A percentile compares a stretch with the other conserved stretches of the same genome.
phyloP scores from a whole-genome alignment of 768 basidiomycete genomes.

The Hypholoma sublateritium region DNA sequence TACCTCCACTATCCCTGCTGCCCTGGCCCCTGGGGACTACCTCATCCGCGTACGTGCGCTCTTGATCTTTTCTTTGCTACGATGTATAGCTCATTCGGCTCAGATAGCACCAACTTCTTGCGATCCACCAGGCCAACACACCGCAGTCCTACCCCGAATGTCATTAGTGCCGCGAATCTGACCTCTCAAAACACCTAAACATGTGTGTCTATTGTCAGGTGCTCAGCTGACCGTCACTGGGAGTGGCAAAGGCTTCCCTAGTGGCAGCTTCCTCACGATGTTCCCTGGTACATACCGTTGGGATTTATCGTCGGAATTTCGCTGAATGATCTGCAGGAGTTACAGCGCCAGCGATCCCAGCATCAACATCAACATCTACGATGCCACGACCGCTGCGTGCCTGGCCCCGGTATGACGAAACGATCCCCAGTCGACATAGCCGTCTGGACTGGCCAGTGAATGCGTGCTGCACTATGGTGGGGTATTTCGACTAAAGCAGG shows the following conservation, averaged over 20 bases:
- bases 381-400: conserved; percentile 29
- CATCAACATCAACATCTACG: conserved; percentile 38
- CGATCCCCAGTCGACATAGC: neutral
- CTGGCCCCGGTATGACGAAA: conserved; percentile 29
- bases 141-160: conserved; percentile 42
- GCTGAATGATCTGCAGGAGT: conserved; percentile 11
- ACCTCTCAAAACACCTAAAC: too few species aligned
- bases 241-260: conserved; percentile 31
- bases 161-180: conserved; percentile 1
- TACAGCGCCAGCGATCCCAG: conserved; percentile 34
- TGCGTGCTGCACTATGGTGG: neutral
- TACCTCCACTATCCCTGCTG: conserved; percentile 32
- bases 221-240: conserved; percentile 38
- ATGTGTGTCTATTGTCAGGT: conserved; percentile 5
- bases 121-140: conserved; percentile 37
- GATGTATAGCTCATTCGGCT: neutral
- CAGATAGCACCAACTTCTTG: conserved; percentile 33
- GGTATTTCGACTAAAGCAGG: neutral
- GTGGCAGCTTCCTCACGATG: conserved; percentile 29
- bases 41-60: conserved; percentile 30
- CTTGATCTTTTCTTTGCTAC: neutral
- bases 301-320: neutral
- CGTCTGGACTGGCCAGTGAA: conserved; percentile 25
- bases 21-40: conserved; percentile 34
- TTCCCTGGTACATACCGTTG: conserved; percentile 29